A percentile compares a stretch with the other conserved stretches of the same genome.
Evolutionary conservation across 176 grass and related monocot species (phyloP).

Genomic region (Eragrostis curvula): DNA sequence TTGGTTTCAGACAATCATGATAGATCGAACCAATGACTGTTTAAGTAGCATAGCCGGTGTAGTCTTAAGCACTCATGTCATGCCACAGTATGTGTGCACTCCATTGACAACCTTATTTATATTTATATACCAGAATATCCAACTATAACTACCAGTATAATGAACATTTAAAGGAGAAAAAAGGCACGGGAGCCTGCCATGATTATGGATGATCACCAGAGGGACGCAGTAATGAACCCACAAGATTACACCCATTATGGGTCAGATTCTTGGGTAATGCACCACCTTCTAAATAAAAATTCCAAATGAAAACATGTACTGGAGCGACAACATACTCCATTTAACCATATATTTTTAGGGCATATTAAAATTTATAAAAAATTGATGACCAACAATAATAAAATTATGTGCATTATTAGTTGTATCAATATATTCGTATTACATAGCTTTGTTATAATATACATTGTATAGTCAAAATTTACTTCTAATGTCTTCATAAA

Average conservation of each 20-base stretch:
- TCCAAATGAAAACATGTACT: neutral
- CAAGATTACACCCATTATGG: constrained; percentile 3
- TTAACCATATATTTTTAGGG: no score
- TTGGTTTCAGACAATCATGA: constrained; percentile 24
- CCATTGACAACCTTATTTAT: constrained; percentile 34
- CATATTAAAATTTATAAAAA: no score
- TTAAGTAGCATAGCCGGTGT: constrained; percentile 6
- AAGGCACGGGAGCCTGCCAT: constrained; percentile 20
- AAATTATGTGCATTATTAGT: no score
- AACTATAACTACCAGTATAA: constrained; percentile 52
- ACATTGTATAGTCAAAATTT: no score
- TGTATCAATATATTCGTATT: no score
- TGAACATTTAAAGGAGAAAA: constrained; percentile 41
- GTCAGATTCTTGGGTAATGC: constrained; percentile 25
- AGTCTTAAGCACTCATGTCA: constrained; percentile 33
- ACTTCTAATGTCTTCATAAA: no score
- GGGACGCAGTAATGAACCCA: constrained; percentile 11
- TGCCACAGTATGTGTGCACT: neutral
- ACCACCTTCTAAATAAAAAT: neutral
- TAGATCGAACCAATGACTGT: constrained; percentile 17
- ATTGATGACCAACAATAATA: no score
- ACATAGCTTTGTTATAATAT: no score
- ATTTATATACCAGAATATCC: constrained; percentile 43
- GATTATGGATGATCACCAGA: constrained; percentile 40
- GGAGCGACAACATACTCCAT: no score